These are phyloP conservation scores for Colletotrichum camelliae DNA, from an alignment of 2,329 filamentous ascomycete species.

Conservation along the genomic window DNA sequence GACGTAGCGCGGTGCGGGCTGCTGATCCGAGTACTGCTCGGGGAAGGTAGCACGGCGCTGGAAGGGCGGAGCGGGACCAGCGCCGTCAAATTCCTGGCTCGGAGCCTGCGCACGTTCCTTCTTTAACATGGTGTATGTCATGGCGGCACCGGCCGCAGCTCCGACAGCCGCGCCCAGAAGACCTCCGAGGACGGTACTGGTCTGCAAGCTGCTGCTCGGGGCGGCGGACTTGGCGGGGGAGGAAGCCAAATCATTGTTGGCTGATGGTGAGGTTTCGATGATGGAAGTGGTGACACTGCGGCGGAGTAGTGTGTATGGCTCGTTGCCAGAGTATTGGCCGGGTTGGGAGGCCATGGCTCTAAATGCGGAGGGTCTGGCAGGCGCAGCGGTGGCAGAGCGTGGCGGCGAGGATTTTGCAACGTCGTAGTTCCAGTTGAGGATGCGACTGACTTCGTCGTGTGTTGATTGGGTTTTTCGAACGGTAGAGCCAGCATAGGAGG, in stretches of 20 bases:
- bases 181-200: slow-evolving; percentile 74
- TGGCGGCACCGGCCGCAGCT: slow-evolving; percentile 66
- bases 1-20: slow-evolving; percentile 37
- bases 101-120: slow-evolving; percentile 52
- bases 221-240: slow-evolving; percentile 30
- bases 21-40: slow-evolving; percentile 33
- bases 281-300: slow-evolving; percentile 41
- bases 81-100: slow-evolving; percentile 43
- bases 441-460: slow-evolving; percentile 45
- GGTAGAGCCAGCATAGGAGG: slow-evolving; percentile 38
- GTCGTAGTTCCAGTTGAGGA: slow-evolving; percentile 57
- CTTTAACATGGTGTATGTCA: slow-evolving; percentile 74
- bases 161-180: slow-evolving; percentile 81
- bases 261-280: slow-evolving; percentile 25
- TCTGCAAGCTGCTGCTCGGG: slow-evolving; percentile 40
- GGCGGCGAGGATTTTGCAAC: slow-evolving; percentile 30
- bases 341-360: slow-evolving; percentile 26
- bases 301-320: slow-evolving; percentile 31
- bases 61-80: slow-evolving; percentile 34
- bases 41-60: slow-evolving; percentile 53
- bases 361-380: background rate
- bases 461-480: slow-evolving; percentile 40
- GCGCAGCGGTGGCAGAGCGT: background rate
- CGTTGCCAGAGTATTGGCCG: slow-evolving; percentile 23
- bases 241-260: background rate